Evolutionary conservation across 495 filamentous ascomycete species (phyloP).

Genomic region (Aspergillus cristatus): DNA sequence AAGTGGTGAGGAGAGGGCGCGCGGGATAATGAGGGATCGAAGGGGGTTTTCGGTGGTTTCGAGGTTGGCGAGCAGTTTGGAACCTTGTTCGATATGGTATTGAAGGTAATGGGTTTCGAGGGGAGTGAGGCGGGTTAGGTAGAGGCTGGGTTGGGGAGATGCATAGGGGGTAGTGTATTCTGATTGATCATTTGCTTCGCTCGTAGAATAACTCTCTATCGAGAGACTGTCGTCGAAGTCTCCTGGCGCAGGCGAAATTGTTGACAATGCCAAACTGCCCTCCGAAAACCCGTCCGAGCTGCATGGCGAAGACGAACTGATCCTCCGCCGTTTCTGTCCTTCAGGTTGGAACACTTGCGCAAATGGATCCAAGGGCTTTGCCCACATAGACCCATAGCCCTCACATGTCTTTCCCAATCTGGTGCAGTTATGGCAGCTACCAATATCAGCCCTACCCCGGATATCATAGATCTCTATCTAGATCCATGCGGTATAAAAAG

Average conservation of each 20-base stretch:
- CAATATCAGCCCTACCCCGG: too few species aligned
- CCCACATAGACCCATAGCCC: slow-evolving; percentile 39
- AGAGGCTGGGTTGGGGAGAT: neutral
- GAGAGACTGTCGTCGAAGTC: neutral
- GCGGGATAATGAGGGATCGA: slow-evolving; percentile 31
- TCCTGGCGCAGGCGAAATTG: slow-evolving; percentile 1
- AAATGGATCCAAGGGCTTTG: slow-evolving; percentile 26
- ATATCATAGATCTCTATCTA: too few species aligned
- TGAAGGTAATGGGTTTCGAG: slow-evolving; percentile 35
- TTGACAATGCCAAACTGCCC: slow-evolving; percentile 1
- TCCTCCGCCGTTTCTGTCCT: slow-evolving; percentile 17
- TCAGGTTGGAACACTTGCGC: slow-evolving; percentile 23
- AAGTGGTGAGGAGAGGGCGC: slow-evolving; percentile 33
- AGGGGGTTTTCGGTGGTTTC: slow-evolving; percentile 35
- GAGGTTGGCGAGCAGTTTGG: slow-evolving; percentile 32
- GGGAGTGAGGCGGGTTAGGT: slow-evolving; percentile 20
- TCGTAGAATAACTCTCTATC: slow-evolving; percentile 1
- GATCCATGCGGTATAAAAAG: too few species aligned
- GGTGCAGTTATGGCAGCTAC: slow-evolving; percentile 32
- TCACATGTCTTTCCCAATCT: slow-evolving; percentile 32
- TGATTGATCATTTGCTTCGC: neutral
- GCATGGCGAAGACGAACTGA: slow-evolving; percentile 16
- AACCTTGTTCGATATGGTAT: slow-evolving; percentile 34
- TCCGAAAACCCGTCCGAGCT: slow-evolving; percentile 11
- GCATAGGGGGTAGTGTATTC: neutral